Evolutionary conservation across 306 rosid species (phyloP).

Genomic region (Mimosa bimucronata): DNA sequence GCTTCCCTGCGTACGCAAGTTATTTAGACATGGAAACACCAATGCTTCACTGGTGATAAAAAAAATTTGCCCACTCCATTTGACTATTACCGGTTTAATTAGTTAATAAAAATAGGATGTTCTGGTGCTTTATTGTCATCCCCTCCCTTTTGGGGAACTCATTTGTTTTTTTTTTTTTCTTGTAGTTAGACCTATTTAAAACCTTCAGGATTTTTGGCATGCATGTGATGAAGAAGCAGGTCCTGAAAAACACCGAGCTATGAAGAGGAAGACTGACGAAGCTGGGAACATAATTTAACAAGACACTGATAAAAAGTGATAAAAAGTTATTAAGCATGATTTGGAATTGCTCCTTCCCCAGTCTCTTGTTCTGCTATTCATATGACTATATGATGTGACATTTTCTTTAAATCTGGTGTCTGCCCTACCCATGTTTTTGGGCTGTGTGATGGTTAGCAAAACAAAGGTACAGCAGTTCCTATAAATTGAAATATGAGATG

Average conservation of each 20-base stretch:
- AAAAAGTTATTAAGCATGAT: not conserved
- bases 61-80: not conserved
- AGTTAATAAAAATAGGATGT: not conserved
- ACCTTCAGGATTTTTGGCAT: not conserved
- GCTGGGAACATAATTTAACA: not conserved
- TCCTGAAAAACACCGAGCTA: conserved; percentile 3
- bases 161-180: not conserved
- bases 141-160: not conserved
- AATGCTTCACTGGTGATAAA: not conserved
- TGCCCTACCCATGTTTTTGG: not conserved
- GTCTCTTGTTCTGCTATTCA: not conserved
- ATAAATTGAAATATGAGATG: not conserved
- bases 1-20: not conserved
- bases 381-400: not conserved
- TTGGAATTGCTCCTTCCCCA: not conserved
- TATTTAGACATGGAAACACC: not conserved
- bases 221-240: not conserved
- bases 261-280: not conserved
- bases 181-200: not conserved
- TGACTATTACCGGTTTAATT: not conserved
- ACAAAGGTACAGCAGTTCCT: not conserved
- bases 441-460: too few species aligned
- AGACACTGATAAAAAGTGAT: not conserved
- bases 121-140: not conserved
- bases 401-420: not conserved